Base-by-base conservation (phyloP, 169 alveolate species). In the Plasmodium fragile region DNA sequence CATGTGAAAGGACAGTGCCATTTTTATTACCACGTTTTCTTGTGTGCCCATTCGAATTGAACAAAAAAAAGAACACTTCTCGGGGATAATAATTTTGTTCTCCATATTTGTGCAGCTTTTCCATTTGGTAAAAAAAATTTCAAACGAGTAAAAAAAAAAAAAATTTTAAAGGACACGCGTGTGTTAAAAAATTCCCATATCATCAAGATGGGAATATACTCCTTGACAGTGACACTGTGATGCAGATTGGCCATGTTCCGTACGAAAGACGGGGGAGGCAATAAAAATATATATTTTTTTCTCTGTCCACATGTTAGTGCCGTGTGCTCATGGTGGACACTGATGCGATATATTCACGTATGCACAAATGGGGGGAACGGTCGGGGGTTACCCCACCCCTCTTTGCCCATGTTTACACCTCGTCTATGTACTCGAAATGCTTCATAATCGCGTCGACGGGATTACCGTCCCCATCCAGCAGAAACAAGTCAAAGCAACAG, bases 401-500 rank as follows among this genome's bases (percentile, higher is more conserved):
- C 36, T 3, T 11, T 83, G 10, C 83, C n/a, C 39, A 65, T 25
- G 18, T 18, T 94, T 70, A 92, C 70, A 82, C 83, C 70, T 92
- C 95, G 49, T 82, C 91, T 25, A 73, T 82, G 81, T 90, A 95
- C 4, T 79, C 92, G 72, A 73, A 92, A 28, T 75, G 79, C 70
- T 77, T 79, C 95, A 72, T 95, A 16, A 69, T 36, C 16, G 36
- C 69, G 49, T 90, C 95, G 45, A 85, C 71, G 32, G 92, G 92
- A 34, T 94, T 73, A 6, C 87, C 94, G 41, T 83, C 77, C 59
- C 45, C 39, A 30, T 95, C 95, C 28, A 92, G 81, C 32, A 92
- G 77, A 70, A 96, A 95, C 65, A 90, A 71, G 22, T 53, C 93
- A 83, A 95, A 95, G 75, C 98, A 97, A n/a, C 95, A 83, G 70